Conservation (phyloP, 495 filamentous ascomycete species). For the Neurospora sp. region DNA sequence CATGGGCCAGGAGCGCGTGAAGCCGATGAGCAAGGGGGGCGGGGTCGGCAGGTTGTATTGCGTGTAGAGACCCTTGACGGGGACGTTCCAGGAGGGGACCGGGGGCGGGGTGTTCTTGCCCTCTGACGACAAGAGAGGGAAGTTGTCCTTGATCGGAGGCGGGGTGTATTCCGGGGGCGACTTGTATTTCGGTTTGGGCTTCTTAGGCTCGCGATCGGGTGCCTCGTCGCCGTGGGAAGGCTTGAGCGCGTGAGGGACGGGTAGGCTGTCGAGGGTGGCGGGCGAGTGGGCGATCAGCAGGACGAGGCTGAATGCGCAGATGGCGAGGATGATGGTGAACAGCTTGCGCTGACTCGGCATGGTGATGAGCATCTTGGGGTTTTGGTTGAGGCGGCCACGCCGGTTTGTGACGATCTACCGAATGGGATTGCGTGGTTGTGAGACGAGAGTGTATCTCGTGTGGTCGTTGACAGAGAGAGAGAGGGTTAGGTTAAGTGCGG, state of each 20-base stretch:
- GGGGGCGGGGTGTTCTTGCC: conserved; percentile 22
- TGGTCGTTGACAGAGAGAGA: background rate
- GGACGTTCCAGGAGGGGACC: conserved; percentile 32
- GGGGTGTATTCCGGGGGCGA: conserved; percentile 24
- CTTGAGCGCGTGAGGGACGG: background rate
- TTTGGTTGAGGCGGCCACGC: background rate
- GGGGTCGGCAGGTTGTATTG: conserved; percentile 24
- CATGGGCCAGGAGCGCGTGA: conserved; percentile 49
- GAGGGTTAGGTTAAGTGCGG: background rate
- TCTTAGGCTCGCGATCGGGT: background rate
- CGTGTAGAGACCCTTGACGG: conserved; percentile 21
- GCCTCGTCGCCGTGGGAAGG: background rate
- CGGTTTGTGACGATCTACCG: background rate
- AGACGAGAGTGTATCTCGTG: background rate
- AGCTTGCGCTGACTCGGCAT: conserved; percentile 1
- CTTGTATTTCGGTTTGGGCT: conserved; percentile 21
- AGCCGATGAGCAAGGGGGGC: conserved; percentile 50
- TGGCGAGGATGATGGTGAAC: background rate
- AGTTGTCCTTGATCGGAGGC: conserved; percentile 27
- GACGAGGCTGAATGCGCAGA: background rate
- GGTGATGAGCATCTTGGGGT: background rate
- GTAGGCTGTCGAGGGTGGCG: background rate
- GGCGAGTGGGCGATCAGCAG: background rate
- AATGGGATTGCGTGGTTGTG: background rate
- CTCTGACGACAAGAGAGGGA: conserved; percentile 25